Evolutionary conservation across 495 filamentous ascomycete genomes (phyloP), one percentile per base, ranked within the genome.

Genomic region (Penicillium roqueforti): DNA sequence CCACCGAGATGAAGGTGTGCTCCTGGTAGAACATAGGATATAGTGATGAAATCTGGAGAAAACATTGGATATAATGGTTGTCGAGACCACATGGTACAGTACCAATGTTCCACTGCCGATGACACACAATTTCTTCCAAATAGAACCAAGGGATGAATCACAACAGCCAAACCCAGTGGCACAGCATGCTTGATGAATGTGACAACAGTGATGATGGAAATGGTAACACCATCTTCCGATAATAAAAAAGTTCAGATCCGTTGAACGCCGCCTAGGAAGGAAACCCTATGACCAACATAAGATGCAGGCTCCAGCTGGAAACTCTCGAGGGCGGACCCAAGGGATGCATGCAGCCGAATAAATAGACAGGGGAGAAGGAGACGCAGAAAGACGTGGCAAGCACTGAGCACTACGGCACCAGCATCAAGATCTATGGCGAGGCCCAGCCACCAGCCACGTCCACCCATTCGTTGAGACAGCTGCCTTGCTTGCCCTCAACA

Each of bases 381-480:
- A 56, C 62, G 60, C 49, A 60, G 55, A 13, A 22, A 54, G 51
- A 67, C 68, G 70, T 61, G 67, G 60, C 59, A 53, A 64, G 68
- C 51, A 65, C 58, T 47, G 50, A 62, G 56, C 39, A 18, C n/a
- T 32, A 28, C 20, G 19, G 29, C 39, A 37, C 37, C 19, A 26
- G 39, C 18, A 29, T 37, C 32, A 43, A 29, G 1, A 50, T 63
- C 60, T 75, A 82, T 67, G 86, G 84, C 43, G 84, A 86, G 53
- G 88, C 83, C 92, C 92, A 99, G 47, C 93, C 93, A 55, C 93
- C 93, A 36, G 93, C 95, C 61, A 96, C 92, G 50, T 96, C 88
- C 9, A 99, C 93, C 95, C 95, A 99, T 77, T 99, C 92, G 10
- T 88, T 76, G 37, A 97, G 76, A 75, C 93, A 99, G 60, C 88